A percentile compares a stretch with the other conserved stretches of the same genome.
These are phyloP conservation scores for Glycyrrhiza uralensis DNA, from an alignment of 306 rosid species.

Conservation along the genomic window DNA sequence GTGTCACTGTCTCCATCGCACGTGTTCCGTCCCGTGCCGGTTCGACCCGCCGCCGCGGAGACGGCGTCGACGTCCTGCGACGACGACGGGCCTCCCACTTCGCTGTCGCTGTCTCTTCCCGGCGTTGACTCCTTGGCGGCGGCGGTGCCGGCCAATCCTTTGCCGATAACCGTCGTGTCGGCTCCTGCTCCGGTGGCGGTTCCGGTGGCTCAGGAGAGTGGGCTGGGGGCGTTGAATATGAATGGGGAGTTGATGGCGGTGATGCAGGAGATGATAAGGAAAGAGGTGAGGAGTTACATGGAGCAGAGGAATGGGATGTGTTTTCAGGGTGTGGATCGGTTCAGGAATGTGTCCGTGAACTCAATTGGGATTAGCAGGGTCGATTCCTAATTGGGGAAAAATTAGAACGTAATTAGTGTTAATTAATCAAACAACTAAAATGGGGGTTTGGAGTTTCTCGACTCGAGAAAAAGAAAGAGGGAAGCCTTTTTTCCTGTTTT, in stretches of 20 bases:
- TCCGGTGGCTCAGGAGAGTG: neutral
- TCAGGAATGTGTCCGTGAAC: constrained; percentile 56
- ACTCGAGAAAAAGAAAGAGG: neutral
- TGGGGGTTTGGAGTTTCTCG: neutral
- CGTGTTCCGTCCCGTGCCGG: constrained; percentile 64
- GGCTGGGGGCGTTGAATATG: constrained; percentile 42
- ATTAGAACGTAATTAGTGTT: constrained; percentile 23
- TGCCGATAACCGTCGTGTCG: neutral
- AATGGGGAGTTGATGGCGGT: constrained; percentile 62
- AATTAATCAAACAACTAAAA: neutral
- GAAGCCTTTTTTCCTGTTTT: neutral
- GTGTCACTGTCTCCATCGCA: constrained; percentile 33
- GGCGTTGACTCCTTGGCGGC: constrained; percentile 45
- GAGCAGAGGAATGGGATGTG: constrained; percentile 51
- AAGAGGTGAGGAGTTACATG: constrained; percentile 85
- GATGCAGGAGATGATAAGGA: constrained; percentile 91
- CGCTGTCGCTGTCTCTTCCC: constrained; percentile 71
- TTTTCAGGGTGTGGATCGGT: constrained; percentile 46
- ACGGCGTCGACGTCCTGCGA: constrained; percentile 38
- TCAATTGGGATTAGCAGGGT: constrained; percentile 58
- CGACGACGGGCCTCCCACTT: constrained; percentile 60
- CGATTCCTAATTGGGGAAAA: constrained; percentile 14
- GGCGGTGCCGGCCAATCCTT: neutral
- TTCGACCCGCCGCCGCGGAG: constrained; percentile 46
- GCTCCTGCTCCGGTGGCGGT: constrained; percentile 5